A percentile compares a stretch with the other conserved stretches of the same genome.
Evolutionary conservation across 768 basidiomycete genomes (phyloP).

Genomic region (Mycena crocata): DNA sequence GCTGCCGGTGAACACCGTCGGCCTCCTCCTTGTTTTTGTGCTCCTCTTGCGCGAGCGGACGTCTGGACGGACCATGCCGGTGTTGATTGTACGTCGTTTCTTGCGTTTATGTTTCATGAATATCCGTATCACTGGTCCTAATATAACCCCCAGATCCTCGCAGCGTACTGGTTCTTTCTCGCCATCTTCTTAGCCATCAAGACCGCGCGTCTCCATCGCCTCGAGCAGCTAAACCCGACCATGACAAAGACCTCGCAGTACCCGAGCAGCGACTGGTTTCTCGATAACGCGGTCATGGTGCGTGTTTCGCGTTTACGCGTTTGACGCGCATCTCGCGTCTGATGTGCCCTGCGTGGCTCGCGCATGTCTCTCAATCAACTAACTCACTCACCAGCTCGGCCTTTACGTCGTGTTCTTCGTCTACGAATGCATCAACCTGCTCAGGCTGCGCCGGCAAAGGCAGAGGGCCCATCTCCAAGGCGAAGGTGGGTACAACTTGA

Average conservation of each 20-base stretch:
- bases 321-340: too few species aligned
- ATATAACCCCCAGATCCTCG: constrained; percentile 32
- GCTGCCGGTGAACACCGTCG: constrained; percentile 39
- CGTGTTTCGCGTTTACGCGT: too few species aligned
- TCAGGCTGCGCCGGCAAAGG: constrained; percentile 21
- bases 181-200: constrained; percentile 38
- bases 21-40: constrained; percentile 32
- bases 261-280: constrained; percentile 39
- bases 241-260: constrained; percentile 37
- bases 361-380: too few species aligned
- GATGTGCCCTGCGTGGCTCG: too few species aligned
- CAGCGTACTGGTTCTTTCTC: constrained; percentile 39
- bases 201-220: constrained; percentile 28
- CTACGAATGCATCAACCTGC: constrained; percentile 15
- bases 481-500: constrained; percentile 17
- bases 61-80: constrained; percentile 26
- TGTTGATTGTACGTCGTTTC: constrained; percentile 32
- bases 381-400: constrained; percentile 21
- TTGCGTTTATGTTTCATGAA: not conserved
- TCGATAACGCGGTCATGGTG: constrained; percentile 44
- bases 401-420: constrained; percentile 30
- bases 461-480: too few species aligned
- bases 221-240: constrained; percentile 34
- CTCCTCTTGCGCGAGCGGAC: constrained; percentile 34
- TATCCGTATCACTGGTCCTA: too few species aligned